Percentiles rank a stretch among this genome's conserved stretches.
Conservation (phyloP, 2,329 filamentous ascomycete species). For the Hypoxylon sp. region DNA sequence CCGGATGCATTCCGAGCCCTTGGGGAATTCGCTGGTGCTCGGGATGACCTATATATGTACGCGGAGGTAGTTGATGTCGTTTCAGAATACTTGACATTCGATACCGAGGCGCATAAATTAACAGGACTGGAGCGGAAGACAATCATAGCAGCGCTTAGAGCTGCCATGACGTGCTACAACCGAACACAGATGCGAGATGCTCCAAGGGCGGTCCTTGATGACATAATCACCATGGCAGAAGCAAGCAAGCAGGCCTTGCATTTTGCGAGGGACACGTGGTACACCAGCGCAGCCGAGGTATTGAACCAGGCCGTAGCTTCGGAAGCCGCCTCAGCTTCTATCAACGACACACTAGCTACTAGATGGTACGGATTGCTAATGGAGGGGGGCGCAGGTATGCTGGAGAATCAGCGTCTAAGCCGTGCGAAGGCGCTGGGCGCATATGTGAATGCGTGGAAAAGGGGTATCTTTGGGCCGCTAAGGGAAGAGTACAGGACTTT, state of each 20-base stretch:
- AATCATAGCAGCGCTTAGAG: conserved; percentile 63
- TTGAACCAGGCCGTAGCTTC: conserved; percentile 56
- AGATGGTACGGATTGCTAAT: conserved; percentile 62
- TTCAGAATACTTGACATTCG: conserved; percentile 69
- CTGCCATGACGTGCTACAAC: conserved; percentile 63
- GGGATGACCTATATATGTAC: conserved; percentile 77
- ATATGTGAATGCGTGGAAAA: conserved; percentile 56
- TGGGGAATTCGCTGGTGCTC: conserved; percentile 76
- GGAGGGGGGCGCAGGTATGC: conserved; percentile 60
- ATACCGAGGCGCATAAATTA: conserved; percentile 55
- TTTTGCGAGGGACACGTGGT: conserved; percentile 65
- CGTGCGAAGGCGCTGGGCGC: conserved; percentile 61
- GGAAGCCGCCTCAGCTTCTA: conserved; percentile 25
- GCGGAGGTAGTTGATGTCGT: conserved; percentile 74
- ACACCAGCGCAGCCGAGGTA: conserved; percentile 61
- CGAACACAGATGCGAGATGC: conserved; percentile 54
- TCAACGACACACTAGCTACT: conserved; percentile 42
- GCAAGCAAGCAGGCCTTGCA: conserved; percentile 51
- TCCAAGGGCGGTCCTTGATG: conserved; percentile 54
- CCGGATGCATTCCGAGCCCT: conserved; percentile 79
- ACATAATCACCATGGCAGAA: conserved; percentile 56
- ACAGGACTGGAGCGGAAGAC: conserved; percentile 59
- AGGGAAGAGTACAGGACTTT: conserved; percentile 30
- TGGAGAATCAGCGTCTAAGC: conserved; percentile 63
- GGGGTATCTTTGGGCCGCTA: conserved; percentile 57